A percentile compares a stretch with the other conserved stretches of the same genome.
Conservation (phyloP, 1,284 basidiomycete genomes). For the Phellopilus nigrolimitatus region DNA sequence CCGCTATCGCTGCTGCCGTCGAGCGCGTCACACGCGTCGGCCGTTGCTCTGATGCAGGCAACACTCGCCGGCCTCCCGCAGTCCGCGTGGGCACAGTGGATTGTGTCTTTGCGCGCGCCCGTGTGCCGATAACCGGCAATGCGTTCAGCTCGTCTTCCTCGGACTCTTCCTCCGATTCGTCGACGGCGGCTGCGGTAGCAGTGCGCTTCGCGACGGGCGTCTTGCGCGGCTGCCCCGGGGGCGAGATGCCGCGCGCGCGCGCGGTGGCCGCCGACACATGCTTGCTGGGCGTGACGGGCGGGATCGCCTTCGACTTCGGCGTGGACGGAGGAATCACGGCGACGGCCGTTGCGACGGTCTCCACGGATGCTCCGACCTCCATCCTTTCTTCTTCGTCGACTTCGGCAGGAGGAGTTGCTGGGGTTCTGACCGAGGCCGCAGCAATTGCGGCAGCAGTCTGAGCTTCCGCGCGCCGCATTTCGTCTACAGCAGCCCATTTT, state of each 20-base stretch:
- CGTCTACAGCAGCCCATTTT: conserved; percentile 86
- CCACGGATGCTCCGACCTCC: conserved; percentile 37
- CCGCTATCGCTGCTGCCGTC: conserved; percentile 50
- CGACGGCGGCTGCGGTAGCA: conserved; percentile 38
- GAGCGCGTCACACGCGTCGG: conserved; percentile 70
- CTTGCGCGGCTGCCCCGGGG: conserved; percentile 82
- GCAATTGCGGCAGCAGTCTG: conserved; percentile 42
- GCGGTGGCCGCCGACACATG: conserved; percentile 65
- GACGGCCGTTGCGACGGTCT: conserved; percentile 27
- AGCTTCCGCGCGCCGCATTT: conserved; percentile 44
- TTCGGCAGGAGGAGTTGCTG: conserved; percentile 78
- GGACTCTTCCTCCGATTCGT: conserved; percentile 49
- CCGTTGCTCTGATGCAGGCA: conserved; percentile 61
- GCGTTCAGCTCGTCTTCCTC: conserved; percentile 53
- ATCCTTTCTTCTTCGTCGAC: conserved; percentile 48
- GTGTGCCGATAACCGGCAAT: conserved; percentile 52
- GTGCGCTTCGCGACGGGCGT: conserved; percentile 70
- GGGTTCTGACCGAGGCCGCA: conserved; percentile 52
- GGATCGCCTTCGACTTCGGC: conserved; percentile 35
- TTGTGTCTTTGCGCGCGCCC: conserved; percentile 22
- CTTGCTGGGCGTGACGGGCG: conserved; percentile 73
- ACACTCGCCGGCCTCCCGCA: conserved; percentile 35
- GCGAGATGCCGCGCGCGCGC: conserved; percentile 60
- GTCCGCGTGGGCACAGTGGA: conserved; percentile 40
- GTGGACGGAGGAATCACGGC: conserved; percentile 32